Conservation (phyloP, 495 filamentous ascomycete genomes). For the Penicillium ochrochloron region DNA sequence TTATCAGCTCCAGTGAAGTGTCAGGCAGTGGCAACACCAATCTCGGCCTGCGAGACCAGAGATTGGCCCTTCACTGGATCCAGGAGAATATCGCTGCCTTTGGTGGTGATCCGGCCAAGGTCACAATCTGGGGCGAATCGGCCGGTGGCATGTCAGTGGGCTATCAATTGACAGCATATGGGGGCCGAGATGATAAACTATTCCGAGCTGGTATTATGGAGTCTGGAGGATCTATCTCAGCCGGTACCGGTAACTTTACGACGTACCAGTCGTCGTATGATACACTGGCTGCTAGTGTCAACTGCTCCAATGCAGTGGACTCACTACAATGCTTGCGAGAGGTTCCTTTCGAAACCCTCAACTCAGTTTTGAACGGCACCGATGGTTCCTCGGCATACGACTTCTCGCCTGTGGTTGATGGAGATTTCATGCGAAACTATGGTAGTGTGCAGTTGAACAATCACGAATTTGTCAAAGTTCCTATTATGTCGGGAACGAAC, state of each 20-base stretch:
- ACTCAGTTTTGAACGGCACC: constrained; percentile 43
- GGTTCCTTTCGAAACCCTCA: constrained; percentile 49
- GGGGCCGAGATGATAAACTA: constrained; percentile 50
- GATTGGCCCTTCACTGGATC: constrained; percentile 66
- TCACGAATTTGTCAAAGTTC: constrained; percentile 51
- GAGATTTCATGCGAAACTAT: constrained; percentile 50
- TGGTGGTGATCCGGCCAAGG: constrained; percentile 59
- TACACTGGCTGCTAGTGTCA: constrained; percentile 40
- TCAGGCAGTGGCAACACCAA: constrained; percentile 54
- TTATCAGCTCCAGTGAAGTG: constrained; percentile 46
- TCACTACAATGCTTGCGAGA: constrained; percentile 53
- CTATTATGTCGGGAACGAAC: constrained; percentile 52
- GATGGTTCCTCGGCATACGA: constrained; percentile 36
- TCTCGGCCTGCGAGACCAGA: constrained; percentile 61
- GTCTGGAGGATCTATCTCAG: constrained; percentile 49
- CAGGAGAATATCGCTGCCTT: constrained; percentile 61
- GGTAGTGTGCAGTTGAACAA: constrained; percentile 40
- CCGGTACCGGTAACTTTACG: constrained; percentile 35
- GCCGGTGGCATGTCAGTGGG: constrained; percentile 60
- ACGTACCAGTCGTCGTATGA: constrained; percentile 47
- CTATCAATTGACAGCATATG: constrained; percentile 56
- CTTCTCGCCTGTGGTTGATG: constrained; percentile 54
- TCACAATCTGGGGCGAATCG: constrained; percentile 73
- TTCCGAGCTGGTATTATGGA: constrained; percentile 54
- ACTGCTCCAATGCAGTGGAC: constrained; percentile 43